Conservation (phyloP, 169 alveolate genomes). For the Plasmodium blacklocki region DNA sequence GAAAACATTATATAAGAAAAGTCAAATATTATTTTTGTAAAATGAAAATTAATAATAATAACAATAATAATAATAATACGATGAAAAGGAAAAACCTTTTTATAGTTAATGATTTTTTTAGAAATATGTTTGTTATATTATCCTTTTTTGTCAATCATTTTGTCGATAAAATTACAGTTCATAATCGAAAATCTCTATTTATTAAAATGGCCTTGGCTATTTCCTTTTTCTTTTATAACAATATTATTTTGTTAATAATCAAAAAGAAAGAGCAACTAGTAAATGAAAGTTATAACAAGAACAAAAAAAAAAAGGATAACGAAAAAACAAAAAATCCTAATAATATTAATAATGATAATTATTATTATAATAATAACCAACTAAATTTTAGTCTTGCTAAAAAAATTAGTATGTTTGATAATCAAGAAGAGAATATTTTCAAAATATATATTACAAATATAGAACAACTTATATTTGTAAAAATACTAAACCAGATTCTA, state of each 20-base stretch:
- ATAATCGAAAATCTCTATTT: slow-evolving; percentile 42
- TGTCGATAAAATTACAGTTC: slow-evolving; percentile 2
- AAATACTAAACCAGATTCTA: slow-evolving; percentile 52
- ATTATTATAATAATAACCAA: no score
- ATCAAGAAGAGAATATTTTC: slow-evolving; percentile 30
- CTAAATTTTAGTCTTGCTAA: no score
- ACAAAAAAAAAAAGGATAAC: slow-evolving; percentile 8
- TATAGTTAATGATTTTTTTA: slow-evolving; percentile 66
- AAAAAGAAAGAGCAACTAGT: slow-evolving; percentile 30
- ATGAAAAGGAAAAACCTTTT: not conserved
- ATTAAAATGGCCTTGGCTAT: slow-evolving; percentile 34
- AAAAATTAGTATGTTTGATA: slow-evolving; percentile 24
- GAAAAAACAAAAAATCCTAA: not conserved
- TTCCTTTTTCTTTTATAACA: slow-evolving; percentile 66
- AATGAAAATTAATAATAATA: not conserved
- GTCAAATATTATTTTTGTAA: slow-evolving; percentile 56
- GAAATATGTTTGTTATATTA: slow-evolving; percentile 43
- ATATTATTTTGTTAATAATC: slow-evolving; percentile 36
- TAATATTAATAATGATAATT: no score
- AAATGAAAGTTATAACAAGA: slow-evolving; percentile 13
- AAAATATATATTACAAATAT: slow-evolving; percentile 26
- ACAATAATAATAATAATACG: not conserved
- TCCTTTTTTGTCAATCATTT: slow-evolving; percentile 71
- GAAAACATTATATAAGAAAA: slow-evolving; percentile 32
- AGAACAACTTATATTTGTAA: slow-evolving; percentile 11